Evolutionary conservation across 2,329 filamentous ascomycete genomes (phyloP).

Genomic region (Scytalidium lignicola): DNA sequence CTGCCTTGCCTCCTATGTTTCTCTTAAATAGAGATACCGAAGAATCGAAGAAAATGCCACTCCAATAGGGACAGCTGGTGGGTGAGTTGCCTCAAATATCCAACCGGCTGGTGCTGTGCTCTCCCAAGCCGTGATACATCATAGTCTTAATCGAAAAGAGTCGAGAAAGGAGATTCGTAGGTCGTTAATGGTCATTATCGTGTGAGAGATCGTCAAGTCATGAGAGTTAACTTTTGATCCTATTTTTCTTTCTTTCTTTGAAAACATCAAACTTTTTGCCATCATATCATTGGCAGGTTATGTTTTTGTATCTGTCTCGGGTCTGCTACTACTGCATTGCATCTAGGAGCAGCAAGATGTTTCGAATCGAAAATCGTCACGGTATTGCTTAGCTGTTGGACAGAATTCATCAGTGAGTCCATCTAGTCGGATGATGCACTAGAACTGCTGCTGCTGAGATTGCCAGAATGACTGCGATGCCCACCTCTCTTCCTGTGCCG

Average conservation of each 20-base stretch:
- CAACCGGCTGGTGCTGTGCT: conserved; percentile 26
- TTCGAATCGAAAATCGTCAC: background rate
- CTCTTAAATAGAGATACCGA: conserved; percentile 6
- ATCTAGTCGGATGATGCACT: conserved; percentile 27
- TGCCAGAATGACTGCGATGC: conserved; percentile 26
- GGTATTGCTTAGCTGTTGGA: conserved; percentile 20
- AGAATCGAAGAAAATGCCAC: conserved; percentile 13
- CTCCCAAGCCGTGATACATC: conserved; percentile 19
- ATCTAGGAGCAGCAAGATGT: background rate
- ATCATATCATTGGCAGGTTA: background rate
- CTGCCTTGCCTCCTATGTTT: conserved; percentile 6
- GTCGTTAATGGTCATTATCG: conserved; percentile 11
- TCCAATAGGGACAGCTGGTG: conserved; percentile 22
- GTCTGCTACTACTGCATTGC: background rate
- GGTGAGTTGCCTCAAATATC: conserved; percentile 26
- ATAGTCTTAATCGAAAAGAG: conserved; percentile 15
- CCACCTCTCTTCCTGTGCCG: conserved; percentile 24
- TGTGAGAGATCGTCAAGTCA: conserved; percentile 14
- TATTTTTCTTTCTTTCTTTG: background rate
- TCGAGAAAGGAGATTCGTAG: conserved; percentile 13
- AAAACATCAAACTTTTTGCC: background rate
- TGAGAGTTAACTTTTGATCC: background rate
- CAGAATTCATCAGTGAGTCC: conserved; percentile 15
- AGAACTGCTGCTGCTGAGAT: conserved; percentile 29
- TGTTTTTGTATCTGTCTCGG: background rate